phyloP scores from a whole-genome alignment of 768 basidiomycete species.

The Panus rudis region DNA sequence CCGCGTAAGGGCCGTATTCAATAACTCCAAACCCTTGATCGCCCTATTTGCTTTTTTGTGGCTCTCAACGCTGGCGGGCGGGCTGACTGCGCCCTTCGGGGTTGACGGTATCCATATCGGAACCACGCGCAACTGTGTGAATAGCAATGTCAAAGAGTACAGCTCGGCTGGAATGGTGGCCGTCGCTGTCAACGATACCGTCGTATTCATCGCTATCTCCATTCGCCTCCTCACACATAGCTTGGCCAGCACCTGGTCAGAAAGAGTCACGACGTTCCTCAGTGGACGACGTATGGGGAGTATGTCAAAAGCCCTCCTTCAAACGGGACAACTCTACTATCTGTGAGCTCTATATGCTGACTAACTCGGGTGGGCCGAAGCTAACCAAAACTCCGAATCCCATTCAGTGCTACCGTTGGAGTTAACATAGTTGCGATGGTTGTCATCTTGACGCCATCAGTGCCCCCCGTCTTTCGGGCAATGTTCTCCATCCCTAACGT shows the following conservation, averaged over 20 bases:
- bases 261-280: slow-evolving; percentile 16
- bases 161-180: slow-evolving; percentile 23
- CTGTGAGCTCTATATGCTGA: slow-evolving; percentile 17
- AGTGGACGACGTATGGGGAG: slow-evolving; percentile 22
- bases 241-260: slow-evolving; percentile 6
- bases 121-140: slow-evolving; percentile 27
- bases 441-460: slow-evolving; percentile 13
- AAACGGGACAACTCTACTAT: slow-evolving; percentile 34
- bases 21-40: slow-evolving; percentile 14
- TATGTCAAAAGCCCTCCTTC: slow-evolving; percentile 27
- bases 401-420: slow-evolving; percentile 26
- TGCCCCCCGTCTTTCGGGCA: slow-evolving; percentile 21
- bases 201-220: slow-evolving; percentile 29
- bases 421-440: slow-evolving; percentile 24
- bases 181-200: slow-evolving; percentile 24
- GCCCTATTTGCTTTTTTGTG: slow-evolving; percentile 26
- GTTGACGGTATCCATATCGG: slow-evolving; percentile 22
- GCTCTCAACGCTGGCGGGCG: slow-evolving; percentile 23
- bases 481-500: slow-evolving; percentile 25
- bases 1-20: slow-evolving; percentile 30
- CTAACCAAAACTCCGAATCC: background rate
- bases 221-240: slow-evolving; percentile 22
- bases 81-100: slow-evolving; percentile 22
- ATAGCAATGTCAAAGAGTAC: slow-evolving; percentile 15
- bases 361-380: background rate